Percentiles rank a stretch among this genome's conserved stretches.
phyloP scores from a whole-genome alignment of 371 early-diverging fungal species.

The Blakeslea trispora region DNA sequence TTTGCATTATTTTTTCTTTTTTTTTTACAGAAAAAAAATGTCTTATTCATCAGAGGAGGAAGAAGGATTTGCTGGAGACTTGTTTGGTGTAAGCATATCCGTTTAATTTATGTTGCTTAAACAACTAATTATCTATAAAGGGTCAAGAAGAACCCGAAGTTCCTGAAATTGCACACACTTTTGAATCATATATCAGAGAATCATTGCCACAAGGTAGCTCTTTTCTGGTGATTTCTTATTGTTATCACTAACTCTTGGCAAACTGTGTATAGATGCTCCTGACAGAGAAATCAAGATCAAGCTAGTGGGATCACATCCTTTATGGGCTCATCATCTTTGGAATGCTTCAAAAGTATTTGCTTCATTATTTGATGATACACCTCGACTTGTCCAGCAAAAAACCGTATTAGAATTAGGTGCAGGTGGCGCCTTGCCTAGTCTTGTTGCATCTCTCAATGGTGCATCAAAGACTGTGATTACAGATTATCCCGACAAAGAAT shows the following conservation, averaged over 20 bases:
- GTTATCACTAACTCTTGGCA: too few relatives aligned
- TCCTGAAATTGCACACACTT: constrained; percentile 54
- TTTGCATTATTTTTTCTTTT: neutral
- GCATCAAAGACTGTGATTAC: constrained; percentile 82
- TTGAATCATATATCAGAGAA: constrained; percentile 51
- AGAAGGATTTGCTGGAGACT: constrained; percentile 46
- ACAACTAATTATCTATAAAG: constrained; percentile 5
- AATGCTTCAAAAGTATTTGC: constrained; percentile 88
- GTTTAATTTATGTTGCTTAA: neutral
- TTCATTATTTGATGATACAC: constrained; percentile 70
- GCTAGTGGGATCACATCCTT: constrained; percentile 77
- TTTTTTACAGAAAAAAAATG: constrained; percentile 15
- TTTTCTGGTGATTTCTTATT: too few relatives aligned
- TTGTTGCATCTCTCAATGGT: constrained; percentile 74
- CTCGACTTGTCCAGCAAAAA: constrained; percentile 59
- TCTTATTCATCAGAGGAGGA: constrained; percentile 38
- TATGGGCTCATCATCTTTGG: constrained; percentile 93
- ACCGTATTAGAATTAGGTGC: constrained; percentile 89
- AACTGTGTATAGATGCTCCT: constrained; percentile 1
- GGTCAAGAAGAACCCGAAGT: constrained; percentile 41
- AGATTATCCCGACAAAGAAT: constrained; percentile 86
- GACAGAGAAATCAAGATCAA: constrained; percentile 51
- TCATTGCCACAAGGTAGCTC: neutral
- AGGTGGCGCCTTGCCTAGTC: constrained; percentile 86
- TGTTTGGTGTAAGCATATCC: constrained; percentile 41